phyloP scores from a whole-genome alignment of 129 eudicot species.

The Helianthus annuus region DNA sequence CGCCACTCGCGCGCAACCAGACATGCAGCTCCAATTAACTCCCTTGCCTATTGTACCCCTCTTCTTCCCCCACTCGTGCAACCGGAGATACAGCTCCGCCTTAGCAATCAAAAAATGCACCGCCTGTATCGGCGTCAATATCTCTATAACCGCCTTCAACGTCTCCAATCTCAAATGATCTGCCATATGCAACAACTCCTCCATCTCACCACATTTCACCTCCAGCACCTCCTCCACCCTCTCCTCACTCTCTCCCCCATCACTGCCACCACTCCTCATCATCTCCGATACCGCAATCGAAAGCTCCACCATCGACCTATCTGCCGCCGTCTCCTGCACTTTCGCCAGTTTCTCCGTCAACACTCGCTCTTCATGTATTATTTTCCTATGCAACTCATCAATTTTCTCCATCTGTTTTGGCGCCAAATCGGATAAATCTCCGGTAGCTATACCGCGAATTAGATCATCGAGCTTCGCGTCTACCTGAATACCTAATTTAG shows the following conservation, averaged over 20 bases:
- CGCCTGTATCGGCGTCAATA: constrained; percentile 50
- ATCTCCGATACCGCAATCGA: constrained; percentile 43
- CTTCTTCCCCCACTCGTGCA: too few relatives aligned
- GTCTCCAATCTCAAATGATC: constrained; percentile 65
- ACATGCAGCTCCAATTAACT: too few relatives aligned
- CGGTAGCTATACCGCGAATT: constrained; percentile 37
- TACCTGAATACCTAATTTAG: constrained; percentile 56
- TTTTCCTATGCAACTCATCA: constrained; percentile 48
- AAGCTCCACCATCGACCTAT: constrained; percentile 56
- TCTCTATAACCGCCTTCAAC: constrained; percentile 38
- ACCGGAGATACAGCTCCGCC: too few relatives aligned
- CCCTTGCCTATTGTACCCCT: too few relatives aligned
- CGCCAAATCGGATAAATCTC: constrained; percentile 25
- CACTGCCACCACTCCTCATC: constrained; percentile 20
- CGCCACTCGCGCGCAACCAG: too few relatives aligned
- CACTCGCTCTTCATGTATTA: constrained; percentile 41
- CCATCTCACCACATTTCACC: constrained; percentile 41
- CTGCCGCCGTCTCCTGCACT: constrained; percentile 56
- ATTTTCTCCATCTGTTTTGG: constrained; percentile 36
- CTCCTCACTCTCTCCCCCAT: constrained; percentile 13
- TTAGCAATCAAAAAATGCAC: constrained; percentile 67
- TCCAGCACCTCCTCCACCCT: constrained; percentile 37
- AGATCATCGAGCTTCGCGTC: constrained; percentile 45
- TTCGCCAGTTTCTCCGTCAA: constrained; percentile 48
- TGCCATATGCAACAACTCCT: constrained; percentile 49